phyloP scores from a whole-genome alignment of 2,329 filamentous ascomycete species.

The Beauveria sp. region DNA sequence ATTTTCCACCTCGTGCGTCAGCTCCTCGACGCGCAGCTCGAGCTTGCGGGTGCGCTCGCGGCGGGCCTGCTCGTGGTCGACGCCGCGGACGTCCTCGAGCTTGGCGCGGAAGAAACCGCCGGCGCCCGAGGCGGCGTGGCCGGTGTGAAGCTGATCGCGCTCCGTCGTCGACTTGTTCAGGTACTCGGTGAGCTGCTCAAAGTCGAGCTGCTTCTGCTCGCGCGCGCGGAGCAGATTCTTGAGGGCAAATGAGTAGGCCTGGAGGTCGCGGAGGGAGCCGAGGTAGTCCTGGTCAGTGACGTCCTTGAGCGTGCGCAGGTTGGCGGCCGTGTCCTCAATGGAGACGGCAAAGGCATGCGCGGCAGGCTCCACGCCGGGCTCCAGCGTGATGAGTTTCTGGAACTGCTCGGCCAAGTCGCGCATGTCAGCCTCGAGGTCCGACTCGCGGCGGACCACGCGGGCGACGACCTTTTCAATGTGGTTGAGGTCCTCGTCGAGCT shows the following conservation, averaged over 20 bases:
- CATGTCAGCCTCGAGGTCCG: conserved; percentile 81
- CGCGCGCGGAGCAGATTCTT: conserved; percentile 85
- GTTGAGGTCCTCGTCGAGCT: conserved; percentile 84
- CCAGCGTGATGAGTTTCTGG: conserved; percentile 82
- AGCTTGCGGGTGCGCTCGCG: conserved; percentile 83
- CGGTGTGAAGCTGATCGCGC: conserved; percentile 66
- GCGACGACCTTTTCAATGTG: conserved; percentile 96
- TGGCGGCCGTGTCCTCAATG: conserved; percentile 73
- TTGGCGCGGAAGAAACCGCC: conserved; percentile 86
- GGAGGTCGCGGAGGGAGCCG: conserved; percentile 87
- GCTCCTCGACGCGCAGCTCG: conserved; percentile 84
- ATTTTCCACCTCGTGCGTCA: conserved; percentile 81
- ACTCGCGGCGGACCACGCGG: conserved; percentile 78
- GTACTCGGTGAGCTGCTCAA: conserved; percentile 92
- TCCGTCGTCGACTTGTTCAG: conserved; percentile 84
- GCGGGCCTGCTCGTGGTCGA: conserved; percentile 88
- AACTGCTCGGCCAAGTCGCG: conserved; percentile 88
- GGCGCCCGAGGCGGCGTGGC: conserved; percentile 60
- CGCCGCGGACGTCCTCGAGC: conserved; percentile 91
- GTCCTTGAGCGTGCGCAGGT: conserved; percentile 75
- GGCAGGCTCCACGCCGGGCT: conserved; percentile 75
- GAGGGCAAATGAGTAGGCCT: conserved; percentile 81
- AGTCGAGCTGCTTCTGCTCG: conserved; percentile 97
- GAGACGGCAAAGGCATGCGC: conserved; percentile 81
- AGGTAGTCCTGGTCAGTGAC: conserved; percentile 95